A percentile compares a stretch with the other conserved stretches of the same genome.
Conservation (phyloP, 169 alveolate genomes). For the Plasmodium gaboni region DNA sequence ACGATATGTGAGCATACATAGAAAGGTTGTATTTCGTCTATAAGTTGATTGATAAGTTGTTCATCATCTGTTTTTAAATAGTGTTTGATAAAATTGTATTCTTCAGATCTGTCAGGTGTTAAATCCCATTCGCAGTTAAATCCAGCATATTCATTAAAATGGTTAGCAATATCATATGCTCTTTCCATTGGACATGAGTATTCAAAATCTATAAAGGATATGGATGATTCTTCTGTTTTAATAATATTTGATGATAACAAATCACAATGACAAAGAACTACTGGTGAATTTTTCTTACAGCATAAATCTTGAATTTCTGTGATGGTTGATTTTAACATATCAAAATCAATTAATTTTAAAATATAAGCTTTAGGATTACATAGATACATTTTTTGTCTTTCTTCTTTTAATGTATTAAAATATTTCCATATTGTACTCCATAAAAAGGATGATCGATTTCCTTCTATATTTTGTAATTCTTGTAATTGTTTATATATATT, state of each 20-base stretch:
- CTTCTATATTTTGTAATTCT: conserved; percentile 28
- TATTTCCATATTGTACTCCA: conserved; percentile 85
- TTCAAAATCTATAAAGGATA: conserved; percentile 82
- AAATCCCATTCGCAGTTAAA: conserved; percentile 78
- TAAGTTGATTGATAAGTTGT: conserved; percentile 43
- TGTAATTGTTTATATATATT: conserved; percentile 65
- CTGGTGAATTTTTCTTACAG: conserved; percentile 79
- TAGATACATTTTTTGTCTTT: neutral
- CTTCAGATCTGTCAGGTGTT: conserved; percentile 77
- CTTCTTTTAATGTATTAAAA: conserved; percentile 58
- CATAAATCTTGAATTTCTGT: conserved; percentile 77
- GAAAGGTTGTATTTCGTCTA: conserved; percentile 83
- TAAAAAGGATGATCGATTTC: conserved; percentile 74
- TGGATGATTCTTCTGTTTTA: conserved; percentile 44
- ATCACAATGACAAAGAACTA: conserved; percentile 85
- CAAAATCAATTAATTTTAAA: conserved; percentile 41
- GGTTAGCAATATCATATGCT: conserved; percentile 87
- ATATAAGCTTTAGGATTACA: conserved; percentile 40
- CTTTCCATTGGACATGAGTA: conserved; percentile 87
- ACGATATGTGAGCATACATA: conserved; percentile 79
- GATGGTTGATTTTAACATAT: conserved; percentile 10
- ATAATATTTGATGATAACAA: conserved; percentile 80
- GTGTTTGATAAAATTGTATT: conserved; percentile 76
- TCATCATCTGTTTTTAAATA: conserved; percentile 62
- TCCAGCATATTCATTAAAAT: conserved; percentile 82